A percentile compares a stretch with the other conserved stretches of the same genome.
phyloP scores from a whole-genome alignment of 805 yeast species.

The Cyberlindnera mrakii region DNA sequence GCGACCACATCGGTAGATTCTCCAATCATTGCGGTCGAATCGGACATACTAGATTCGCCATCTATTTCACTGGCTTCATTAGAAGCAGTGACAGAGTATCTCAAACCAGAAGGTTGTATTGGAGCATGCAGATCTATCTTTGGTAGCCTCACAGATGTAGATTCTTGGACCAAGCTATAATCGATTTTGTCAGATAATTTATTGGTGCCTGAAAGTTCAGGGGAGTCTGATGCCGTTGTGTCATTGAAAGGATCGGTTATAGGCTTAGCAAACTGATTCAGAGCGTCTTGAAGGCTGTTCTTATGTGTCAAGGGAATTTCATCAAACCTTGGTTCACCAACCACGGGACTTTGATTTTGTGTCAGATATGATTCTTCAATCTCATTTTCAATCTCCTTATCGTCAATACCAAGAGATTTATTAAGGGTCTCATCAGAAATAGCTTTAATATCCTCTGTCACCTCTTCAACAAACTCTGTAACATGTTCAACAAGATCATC shows the following conservation, averaged over 20 bases:
- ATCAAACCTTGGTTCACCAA: neutral
- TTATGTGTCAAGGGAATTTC: neutral
- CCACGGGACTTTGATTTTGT: neutral
- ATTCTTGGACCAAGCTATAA: too few species aligned
- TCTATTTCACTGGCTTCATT: neutral
- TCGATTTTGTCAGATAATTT: too few species aligned
- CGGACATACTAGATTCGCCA: neutral
- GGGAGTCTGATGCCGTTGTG: neutral
- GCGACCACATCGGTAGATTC: constrained; percentile 1
- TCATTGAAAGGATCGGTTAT: neutral
- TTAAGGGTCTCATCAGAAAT: constrained; percentile 1
- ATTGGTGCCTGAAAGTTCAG: neutral
- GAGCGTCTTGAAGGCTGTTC: neutral
- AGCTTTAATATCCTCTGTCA: neutral
- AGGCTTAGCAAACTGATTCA: neutral
- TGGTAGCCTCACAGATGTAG: neutral
- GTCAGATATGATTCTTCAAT: too few species aligned
- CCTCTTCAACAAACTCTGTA: constrained; percentile 4
- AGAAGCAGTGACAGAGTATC: constrained; percentile 1
- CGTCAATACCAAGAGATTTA: neutral
- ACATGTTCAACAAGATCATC: constrained; percentile 7
- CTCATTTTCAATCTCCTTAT: neutral
- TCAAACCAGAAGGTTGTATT: constrained; percentile 2
- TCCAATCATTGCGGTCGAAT: neutral
- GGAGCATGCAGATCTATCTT: neutral